A percentile compares a stretch with the other conserved stretches of the same genome.
Evolutionary conservation across 345 rosid genomes (phyloP).

Genomic region (Eucalyptus melliodora): DNA sequence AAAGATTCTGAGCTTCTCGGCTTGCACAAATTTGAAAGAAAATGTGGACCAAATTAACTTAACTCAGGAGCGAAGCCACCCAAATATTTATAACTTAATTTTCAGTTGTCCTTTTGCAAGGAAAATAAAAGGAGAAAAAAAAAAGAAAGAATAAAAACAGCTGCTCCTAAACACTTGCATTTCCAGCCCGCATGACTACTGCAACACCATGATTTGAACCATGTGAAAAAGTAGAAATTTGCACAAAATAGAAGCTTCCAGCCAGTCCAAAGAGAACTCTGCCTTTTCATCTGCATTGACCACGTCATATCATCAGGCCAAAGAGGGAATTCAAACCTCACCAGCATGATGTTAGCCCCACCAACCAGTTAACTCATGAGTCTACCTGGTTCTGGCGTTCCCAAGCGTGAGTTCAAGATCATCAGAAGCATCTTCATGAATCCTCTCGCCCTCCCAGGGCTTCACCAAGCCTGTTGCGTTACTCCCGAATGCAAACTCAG

Average conservation of each 20-base stretch:
- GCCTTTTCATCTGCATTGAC: background rate
- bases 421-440: constrained; percentile 85
- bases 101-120: background rate
- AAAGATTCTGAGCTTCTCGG: background rate
- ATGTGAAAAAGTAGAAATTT: background rate
- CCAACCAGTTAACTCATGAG: background rate
- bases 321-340: background rate
- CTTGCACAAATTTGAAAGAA: background rate
- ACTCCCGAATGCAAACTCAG: constrained; percentile 92
- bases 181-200: constrained; percentile 14
- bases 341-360: background rate
- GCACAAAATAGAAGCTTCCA: constrained; percentile 1
- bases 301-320: background rate
- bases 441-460: constrained; percentile 99
- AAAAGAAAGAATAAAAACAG: background rate
- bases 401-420: constrained; percentile 99
- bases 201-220: background rate
- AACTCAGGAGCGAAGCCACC: constrained; percentile 8
- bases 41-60: background rate
- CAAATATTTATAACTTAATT: constrained; percentile 19
- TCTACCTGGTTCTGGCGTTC: constrained; percentile 59
- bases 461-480: constrained; percentile 60
- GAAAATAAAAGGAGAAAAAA: background rate
- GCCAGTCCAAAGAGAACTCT: background rate
- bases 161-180: constrained; percentile 25